Evolutionary conservation across 352 stramenopile genomes (phyloP).

Genomic region (Pythium vanterpoolii): DNA sequence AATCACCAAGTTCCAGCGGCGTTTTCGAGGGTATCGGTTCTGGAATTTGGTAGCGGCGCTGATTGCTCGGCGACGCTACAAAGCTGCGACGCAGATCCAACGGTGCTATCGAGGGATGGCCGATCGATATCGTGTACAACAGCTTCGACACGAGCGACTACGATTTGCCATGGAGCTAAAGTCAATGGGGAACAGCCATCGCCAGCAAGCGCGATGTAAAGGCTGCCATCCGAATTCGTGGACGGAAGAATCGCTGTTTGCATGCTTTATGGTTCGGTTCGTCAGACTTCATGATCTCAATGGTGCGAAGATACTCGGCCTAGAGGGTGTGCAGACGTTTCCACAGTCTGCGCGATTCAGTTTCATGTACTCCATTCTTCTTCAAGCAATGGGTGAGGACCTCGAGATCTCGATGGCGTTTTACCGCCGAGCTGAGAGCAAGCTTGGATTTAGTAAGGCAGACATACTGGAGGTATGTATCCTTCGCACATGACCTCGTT

Average conservation of each 20-base stretch:
- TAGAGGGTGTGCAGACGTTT: constrained; percentile 17
- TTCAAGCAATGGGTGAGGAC: constrained; percentile 25
- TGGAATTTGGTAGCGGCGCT: constrained; percentile 25
- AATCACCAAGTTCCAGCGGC: constrained; percentile 20
- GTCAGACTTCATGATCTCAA: constrained; percentile 25
- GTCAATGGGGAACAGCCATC: constrained; percentile 12
- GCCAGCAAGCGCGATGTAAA: constrained; percentile 11
- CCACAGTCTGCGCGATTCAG: constrained; percentile 18
- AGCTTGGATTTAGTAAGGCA: constrained; percentile 19
- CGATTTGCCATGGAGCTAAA: constrained; percentile 19
- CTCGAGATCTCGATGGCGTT: constrained; percentile 27
- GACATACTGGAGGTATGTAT: constrained; percentile 33
- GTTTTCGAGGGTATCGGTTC: constrained; percentile 27
- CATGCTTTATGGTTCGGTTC: constrained; percentile 29
- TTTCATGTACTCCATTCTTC: constrained; percentile 25
- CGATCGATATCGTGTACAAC: constrained; percentile 5
- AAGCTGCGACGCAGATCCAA: constrained; percentile 24
- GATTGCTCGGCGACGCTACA: constrained; percentile 8
- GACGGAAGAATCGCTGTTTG: constrained; percentile 20
- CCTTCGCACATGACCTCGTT: neutral
- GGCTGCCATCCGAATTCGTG: constrained; percentile 12
- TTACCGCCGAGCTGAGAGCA: constrained; percentile 12
- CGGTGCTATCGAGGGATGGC: constrained; percentile 19
- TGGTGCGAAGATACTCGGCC: constrained; percentile 20
- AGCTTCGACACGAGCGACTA: constrained; percentile 13